Evolutionary conservation across 805 yeast genomes (phyloP).

Genomic region (Wickerhamiella occidentalis): DNA sequence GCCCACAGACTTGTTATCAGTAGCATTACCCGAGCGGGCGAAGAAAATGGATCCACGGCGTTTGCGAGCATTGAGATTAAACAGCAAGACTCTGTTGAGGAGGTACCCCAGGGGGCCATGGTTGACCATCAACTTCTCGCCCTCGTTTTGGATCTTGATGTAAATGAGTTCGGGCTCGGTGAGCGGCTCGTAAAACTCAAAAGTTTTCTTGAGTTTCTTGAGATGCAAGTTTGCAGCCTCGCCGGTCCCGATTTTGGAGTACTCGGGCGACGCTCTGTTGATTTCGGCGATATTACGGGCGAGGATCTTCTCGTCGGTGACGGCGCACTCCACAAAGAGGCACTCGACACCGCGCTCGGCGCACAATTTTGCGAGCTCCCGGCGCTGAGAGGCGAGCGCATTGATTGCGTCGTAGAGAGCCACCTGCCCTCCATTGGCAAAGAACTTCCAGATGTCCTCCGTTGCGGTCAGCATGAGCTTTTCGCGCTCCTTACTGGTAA

Average conservation of each 20-base stretch:
- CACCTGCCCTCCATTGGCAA: slow-evolving; percentile 74
- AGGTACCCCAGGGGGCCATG: slow-evolving; percentile 78
- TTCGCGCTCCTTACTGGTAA: slow-evolving; percentile 43
- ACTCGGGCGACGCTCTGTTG: slow-evolving; percentile 69
- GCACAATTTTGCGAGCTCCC: slow-evolving; percentile 39
- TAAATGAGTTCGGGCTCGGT: slow-evolving; percentile 44
- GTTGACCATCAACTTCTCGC: slow-evolving; percentile 68
- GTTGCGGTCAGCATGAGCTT: slow-evolving; percentile 52
- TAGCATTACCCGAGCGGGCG: slow-evolving; percentile 39
- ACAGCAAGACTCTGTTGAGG: slow-evolving; percentile 81
- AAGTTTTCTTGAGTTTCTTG: slow-evolving; percentile 54
- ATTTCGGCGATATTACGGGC: slow-evolving; percentile 75
- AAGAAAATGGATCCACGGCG: slow-evolving; percentile 85
- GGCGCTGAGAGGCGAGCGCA: slow-evolving; percentile 59
- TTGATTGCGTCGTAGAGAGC: slow-evolving; percentile 95
- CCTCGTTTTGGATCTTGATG: slow-evolving; percentile 82
- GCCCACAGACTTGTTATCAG: slow-evolving; percentile 42
- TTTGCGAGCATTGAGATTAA: slow-evolving; percentile 79
- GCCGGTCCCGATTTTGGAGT: slow-evolving; percentile 56
- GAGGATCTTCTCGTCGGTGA: slow-evolving; percentile 59
- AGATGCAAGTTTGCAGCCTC: slow-evolving; percentile 69
- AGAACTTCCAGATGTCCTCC: slow-evolving; percentile 54
- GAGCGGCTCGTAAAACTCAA: slow-evolving; percentile 64
- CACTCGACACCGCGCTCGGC: slow-evolving; percentile 53
- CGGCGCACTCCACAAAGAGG: slow-evolving; percentile 76